A percentile compares a stretch with the other conserved stretches of the same genome.
Conservation (phyloP, 345 rosid genomes). For the Corchorus capsularis region DNA sequence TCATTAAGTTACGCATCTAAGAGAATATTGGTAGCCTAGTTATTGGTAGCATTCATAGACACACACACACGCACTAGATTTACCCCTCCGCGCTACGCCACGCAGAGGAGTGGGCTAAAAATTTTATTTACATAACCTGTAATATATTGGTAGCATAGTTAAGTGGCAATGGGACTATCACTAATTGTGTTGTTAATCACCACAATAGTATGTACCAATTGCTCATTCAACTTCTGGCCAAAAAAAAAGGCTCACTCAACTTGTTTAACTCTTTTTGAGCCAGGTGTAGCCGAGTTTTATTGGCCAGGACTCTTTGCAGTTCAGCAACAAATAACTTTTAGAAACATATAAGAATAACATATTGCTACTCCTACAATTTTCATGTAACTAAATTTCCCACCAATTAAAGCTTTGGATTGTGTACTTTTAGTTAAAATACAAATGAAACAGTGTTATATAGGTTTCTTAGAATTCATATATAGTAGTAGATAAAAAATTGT, state of each 20-base stretch:
- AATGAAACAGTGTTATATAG: neutral
- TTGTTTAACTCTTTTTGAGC: conserved; percentile 74
- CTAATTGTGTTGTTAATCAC: too few relatives aligned
- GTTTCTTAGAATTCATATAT: neutral
- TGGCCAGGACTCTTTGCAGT: conserved; percentile 69
- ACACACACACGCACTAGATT: too few relatives aligned
- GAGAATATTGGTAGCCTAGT: too few relatives aligned
- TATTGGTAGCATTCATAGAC: too few relatives aligned
- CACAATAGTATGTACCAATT: too few relatives aligned
- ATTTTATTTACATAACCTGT: too few relatives aligned
- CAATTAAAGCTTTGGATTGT: neutral
- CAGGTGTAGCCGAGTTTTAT: conserved; percentile 86
- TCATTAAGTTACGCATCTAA: too few relatives aligned
- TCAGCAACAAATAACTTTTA: neutral
- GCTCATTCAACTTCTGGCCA: too few relatives aligned
- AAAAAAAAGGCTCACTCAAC: conserved; percentile 48
- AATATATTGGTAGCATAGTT: too few relatives aligned
- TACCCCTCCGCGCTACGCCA: too few relatives aligned
- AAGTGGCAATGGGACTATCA: too few relatives aligned
- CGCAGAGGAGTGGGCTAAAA: too few relatives aligned
- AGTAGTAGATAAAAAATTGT: neutral
- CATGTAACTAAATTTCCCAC: neutral
- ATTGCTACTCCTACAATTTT: neutral
- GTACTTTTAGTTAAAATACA: neutral
- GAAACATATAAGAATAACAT: neutral